Evolutionary conservation across 78 protist species (phyloP), one percentile per base, ranked within the genome.

Genomic region (Dictyostelium citrinum): DNA sequence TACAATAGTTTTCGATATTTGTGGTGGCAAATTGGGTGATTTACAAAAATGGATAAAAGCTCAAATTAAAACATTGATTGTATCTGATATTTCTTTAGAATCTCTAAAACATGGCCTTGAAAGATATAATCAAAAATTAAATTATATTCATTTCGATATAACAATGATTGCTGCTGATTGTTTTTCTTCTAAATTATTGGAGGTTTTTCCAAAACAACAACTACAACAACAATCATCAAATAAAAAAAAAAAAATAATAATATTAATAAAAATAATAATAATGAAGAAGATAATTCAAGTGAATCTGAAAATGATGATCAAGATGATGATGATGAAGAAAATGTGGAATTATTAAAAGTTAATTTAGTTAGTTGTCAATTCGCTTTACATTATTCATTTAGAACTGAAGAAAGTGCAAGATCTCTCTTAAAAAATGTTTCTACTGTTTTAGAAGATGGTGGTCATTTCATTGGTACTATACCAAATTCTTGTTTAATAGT

Each of bases 311-410:
- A 60, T 6, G 70, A 27, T 9, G 74, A 67, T 8, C 22, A 29
- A 0, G 37, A 70, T 33, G 35, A 33, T 14, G 77, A 70, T 14
- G 24, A 70, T 16, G 7, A 33, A 5, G 77, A 70, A 27, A 33
- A 35, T 33, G 77, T 16, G 7, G 41, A 33, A 16, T 31, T 70
- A 7, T 12, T 82, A 14, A 83, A 79, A 33, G 90, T 96, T 49
- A 85, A 95, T 24, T 39, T 97, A 2, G 98, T 95, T 37, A 94
- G 97, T 41, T 97, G 98, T 51, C 98, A 97, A 70, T 95, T 97
- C 45, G 95, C 98, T 1, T 35, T 94, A 2, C 98, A 97, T 49
- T 97, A 97, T 35, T 55, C 96, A 20, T 97, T 95, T 83, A 93
- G 75, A 31, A 64, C 85, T 17, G 95, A 95, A 67, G 88, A 80